These are phyloP conservation scores for Rhizophora apiculata DNA, from an alignment of 345 rosid genomes.

Conservation along the genomic window DNA sequence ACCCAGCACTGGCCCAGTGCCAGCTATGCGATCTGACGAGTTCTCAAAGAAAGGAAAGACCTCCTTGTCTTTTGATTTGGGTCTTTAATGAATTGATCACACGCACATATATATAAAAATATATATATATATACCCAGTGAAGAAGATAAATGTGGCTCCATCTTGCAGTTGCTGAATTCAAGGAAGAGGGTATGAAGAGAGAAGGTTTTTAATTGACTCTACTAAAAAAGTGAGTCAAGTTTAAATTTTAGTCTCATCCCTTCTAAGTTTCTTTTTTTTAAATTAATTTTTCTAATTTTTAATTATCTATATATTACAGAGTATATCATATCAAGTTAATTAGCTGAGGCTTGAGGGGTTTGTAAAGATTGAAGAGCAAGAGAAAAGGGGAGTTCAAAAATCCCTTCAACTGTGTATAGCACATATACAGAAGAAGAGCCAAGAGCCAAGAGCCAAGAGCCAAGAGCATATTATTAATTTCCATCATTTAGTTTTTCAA, in stretches of 20 bases:
- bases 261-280: not conserved
- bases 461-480: not conserved
- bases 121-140: not conserved
- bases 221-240: not conserved
- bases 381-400: conserved; percentile 15
- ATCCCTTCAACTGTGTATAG: conserved; percentile 29
- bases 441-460: not conserved
- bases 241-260: too few relatives aligned
- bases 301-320: not conserved
- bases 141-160: conserved; percentile 6
- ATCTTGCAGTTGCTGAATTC: not conserved
- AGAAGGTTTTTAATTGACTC: not conserved
- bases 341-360: conserved; percentile 26
- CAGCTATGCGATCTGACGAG: conserved; percentile 31
- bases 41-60: conserved; percentile 62
- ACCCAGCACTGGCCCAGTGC: conserved; percentile 14
- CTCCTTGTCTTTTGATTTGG: conserved; percentile 63
- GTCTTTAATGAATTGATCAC: conserved; percentile 32
- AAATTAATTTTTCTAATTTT: conserved; percentile 4
- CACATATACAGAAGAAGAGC: conserved; percentile 8
- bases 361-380: conserved; percentile 12
- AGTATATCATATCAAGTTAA: conserved; percentile 11
- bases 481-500: not conserved
- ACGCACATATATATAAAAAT: not conserved
- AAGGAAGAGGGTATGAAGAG: not conserved